These are phyloP conservation scores for Stagonosporopsis chrysanthemi DNA, from an alignment of 2,329 filamentous ascomycete species.

Conservation along the genomic window DNA sequence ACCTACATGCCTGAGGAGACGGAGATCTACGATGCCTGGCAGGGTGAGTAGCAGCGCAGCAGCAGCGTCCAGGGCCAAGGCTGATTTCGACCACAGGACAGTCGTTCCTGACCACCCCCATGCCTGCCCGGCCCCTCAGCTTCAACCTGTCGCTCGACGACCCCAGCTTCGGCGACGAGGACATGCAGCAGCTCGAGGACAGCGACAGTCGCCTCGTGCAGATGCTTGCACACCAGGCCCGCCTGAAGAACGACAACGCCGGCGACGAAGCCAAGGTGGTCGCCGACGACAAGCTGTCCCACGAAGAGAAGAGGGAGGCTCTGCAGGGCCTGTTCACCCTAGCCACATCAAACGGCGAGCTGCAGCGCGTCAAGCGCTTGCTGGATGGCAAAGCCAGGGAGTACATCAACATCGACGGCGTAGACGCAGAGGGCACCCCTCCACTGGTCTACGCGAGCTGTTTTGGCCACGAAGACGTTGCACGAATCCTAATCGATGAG, in stretches of 20 bases:
- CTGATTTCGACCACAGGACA: constrained; percentile 67
- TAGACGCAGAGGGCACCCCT: constrained; percentile 95
- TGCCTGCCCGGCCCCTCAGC: constrained; percentile 80
- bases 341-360: constrained; percentile 95
- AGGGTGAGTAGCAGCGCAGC: constrained; percentile 68
- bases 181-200: constrained; percentile 66
- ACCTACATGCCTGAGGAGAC: constrained; percentile 76
- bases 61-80: background rate
- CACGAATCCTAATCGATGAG: constrained; percentile 81
- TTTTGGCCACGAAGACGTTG: constrained; percentile 92
- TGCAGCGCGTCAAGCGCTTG: constrained; percentile 78
- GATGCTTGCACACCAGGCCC: constrained; percentile 95
- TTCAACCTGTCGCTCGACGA: constrained; percentile 89
- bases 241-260: constrained; percentile 74
- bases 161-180: constrained; percentile 73
- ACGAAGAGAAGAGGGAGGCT: constrained; percentile 78
- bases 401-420: constrained; percentile 83
- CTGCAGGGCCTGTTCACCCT: constrained; percentile 91
- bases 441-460: constrained; percentile 97
- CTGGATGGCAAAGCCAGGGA: constrained; percentile 75
- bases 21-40: constrained; percentile 99
- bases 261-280: constrained; percentile 81
- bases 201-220: constrained; percentile 90
- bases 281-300: constrained; percentile 74
- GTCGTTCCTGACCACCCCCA: constrained; percentile 89